phyloP scores from a whole-genome alignment of 2,329 filamentous ascomycete genomes.

The Claviceps purpurea region DNA sequence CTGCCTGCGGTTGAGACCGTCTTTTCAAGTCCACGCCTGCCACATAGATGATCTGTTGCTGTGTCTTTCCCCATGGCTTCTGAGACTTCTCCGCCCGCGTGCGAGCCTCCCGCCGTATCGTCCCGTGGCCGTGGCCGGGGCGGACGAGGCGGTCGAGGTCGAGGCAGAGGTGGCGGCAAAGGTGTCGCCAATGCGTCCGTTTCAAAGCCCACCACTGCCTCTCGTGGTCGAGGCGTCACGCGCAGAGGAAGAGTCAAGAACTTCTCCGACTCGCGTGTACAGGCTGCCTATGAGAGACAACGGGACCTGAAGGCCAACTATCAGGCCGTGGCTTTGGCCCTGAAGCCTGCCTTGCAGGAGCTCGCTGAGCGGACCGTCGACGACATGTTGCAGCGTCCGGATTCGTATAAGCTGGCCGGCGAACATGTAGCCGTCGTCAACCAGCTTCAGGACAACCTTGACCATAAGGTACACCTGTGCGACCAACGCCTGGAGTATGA shows the following conservation, averaged over 20 bases:
- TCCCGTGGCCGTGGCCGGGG: constrained; percentile 23
- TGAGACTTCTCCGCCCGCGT: constrained; percentile 24
- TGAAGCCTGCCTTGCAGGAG: constrained; percentile 53
- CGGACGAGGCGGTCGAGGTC: constrained; percentile 7
- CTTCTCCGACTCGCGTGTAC: constrained; percentile 39
- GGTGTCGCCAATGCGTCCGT: constrained; percentile 17
- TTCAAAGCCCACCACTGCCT: constrained; percentile 21
- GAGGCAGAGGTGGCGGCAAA: constrained; percentile 15
- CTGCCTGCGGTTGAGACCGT: not conserved
- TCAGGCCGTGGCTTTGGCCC: constrained; percentile 45
- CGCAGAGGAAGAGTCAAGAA: constrained; percentile 41
- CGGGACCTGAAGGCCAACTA: constrained; percentile 53
- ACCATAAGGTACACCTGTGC: constrained; percentile 18
- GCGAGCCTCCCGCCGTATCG: constrained; percentile 16
- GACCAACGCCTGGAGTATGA: constrained; percentile 21
- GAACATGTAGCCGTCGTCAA: constrained; percentile 39
- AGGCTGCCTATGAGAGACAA: constrained; percentile 49
- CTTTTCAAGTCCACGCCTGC: not conserved
- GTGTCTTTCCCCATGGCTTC: constrained; percentile 19
- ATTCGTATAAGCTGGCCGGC: constrained; percentile 36
- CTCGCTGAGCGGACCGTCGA: constrained; percentile 48
- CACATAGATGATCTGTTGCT: constrained; percentile 19
- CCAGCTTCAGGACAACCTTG: constrained; percentile 29
- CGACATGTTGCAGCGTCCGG: constrained; percentile 39
- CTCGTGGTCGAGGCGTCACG: constrained; percentile 24